These are phyloP conservation scores for Bidens hawaiensis DNA, from an alignment of 140 eudicot genomes.

Conservation along the genomic window DNA sequence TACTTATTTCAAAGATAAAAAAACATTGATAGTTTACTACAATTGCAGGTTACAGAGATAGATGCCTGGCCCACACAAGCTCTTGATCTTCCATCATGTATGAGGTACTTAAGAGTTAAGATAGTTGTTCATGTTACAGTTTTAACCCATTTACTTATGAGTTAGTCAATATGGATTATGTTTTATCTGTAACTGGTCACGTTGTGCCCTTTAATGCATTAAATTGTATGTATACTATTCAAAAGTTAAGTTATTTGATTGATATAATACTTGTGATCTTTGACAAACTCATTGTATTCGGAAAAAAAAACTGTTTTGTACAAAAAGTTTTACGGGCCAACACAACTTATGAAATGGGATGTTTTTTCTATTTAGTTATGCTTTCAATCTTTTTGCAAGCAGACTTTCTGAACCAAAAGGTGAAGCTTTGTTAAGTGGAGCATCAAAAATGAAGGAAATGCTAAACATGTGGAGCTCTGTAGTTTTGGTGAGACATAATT, in stretches of 20 bases:
- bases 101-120: constrained; percentile 28
- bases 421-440: constrained; percentile 34
- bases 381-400: constrained; percentile 29
- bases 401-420: constrained; percentile 35
- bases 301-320: not conserved
- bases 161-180: not conserved
- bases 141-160: not conserved
- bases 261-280: not conserved
- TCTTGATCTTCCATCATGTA: constrained; percentile 56
- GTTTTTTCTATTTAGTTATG: constrained; percentile 16
- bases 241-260: not conserved
- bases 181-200: not conserved
- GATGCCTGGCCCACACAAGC: constrained; percentile 43
- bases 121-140: constrained; percentile 6
- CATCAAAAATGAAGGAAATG: constrained; percentile 49
- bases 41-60: constrained; percentile 31
- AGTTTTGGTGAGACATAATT: constrained; percentile 48
- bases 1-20: not conserved
- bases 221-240: not conserved
- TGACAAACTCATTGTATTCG: not conserved
- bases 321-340: not conserved
- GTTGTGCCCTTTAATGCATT: not conserved
- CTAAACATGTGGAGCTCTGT: constrained; percentile 61
- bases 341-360: not conserved
- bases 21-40: not conserved